Percentiles rank a stretch among this genome's conserved stretches.
Conservation (phyloP, 176 grass and related monocot species). For the Musa beccarii region DNA sequence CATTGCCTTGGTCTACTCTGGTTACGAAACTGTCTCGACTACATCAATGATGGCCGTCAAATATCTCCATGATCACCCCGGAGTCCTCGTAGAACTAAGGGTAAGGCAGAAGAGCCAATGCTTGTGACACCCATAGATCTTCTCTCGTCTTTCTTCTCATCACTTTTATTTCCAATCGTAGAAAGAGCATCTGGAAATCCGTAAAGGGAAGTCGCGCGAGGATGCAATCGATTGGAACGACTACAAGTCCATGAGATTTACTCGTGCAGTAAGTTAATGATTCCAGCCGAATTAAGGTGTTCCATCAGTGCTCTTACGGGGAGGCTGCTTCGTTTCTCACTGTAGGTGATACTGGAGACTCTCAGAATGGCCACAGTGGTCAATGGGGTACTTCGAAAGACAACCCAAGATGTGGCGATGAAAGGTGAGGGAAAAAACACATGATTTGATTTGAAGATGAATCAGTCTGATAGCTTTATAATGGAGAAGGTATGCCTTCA, state of each 20-base stretch:
- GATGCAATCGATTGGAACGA: constrained; percentile 62
- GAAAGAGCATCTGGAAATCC: constrained; percentile 71
- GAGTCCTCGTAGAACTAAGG: constrained; percentile 56
- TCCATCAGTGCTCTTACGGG: no score
- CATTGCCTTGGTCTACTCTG: constrained; percentile 88
- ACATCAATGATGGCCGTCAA: constrained; percentile 96
- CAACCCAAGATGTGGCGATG: constrained; percentile 13
- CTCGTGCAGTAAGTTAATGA: constrained; percentile 46
- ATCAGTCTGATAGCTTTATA: not conserved
- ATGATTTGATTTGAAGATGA: not conserved
- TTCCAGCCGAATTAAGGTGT: not conserved
- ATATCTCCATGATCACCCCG: constrained; percentile 69
- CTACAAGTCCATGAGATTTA: constrained; percentile 82
- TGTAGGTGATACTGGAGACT: constrained; percentile 24
- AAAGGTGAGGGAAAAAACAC: constrained; percentile 6
- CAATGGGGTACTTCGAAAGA: constrained; percentile 12
- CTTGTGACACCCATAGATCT: not conserved
- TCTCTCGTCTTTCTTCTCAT: not conserved
- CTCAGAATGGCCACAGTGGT: constrained; percentile 19
- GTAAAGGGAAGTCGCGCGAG: constrained; percentile 37
- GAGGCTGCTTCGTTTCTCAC: not conserved
- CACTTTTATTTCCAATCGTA: constrained; percentile 10
- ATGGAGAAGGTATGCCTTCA: not conserved
- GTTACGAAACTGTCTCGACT: constrained; percentile 87
- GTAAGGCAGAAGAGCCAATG: constrained; percentile 19